Evolutionary conservation across 805 yeast genomes (phyloP).

Genomic region (Ogataea allantospora): DNA sequence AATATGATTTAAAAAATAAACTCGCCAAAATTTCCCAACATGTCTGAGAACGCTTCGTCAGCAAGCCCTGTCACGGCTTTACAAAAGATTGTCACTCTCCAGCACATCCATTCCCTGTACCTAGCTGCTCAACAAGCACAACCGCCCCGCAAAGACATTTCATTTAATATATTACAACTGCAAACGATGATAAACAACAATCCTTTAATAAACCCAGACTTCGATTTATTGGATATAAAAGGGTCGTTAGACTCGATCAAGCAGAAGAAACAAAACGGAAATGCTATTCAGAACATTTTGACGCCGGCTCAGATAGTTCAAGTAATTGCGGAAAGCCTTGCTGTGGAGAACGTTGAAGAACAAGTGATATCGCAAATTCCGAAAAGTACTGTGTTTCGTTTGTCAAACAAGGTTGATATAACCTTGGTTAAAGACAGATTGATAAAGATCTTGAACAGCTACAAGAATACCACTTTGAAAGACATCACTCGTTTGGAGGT

Average conservation of each 20-base stretch:
- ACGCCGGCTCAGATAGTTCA: constrained; percentile 37
- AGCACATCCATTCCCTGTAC: constrained; percentile 36
- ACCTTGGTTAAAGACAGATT: constrained; percentile 34
- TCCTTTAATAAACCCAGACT: constrained; percentile 36
- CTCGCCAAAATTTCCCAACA: constrained; percentile 1
- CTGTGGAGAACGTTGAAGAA: constrained; percentile 30
- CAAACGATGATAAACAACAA: constrained; percentile 37
- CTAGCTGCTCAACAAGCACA: constrained; percentile 34
- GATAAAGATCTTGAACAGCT: constrained; percentile 33
- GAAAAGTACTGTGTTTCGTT: constrained; percentile 33
- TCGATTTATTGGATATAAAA: constrained; percentile 33
- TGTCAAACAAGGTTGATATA: constrained; percentile 32
- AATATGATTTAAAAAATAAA: neutral
- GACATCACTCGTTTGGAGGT: constrained; percentile 41
- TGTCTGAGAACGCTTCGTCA: constrained; percentile 6
- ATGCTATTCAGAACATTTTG: constrained; percentile 22
- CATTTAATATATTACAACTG: constrained; percentile 36
- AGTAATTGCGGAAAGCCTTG: constrained; percentile 35
- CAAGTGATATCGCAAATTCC: constrained; percentile 34
- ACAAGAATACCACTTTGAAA: constrained; percentile 32
- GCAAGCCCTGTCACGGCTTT: constrained; percentile 31
- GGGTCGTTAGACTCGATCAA: constrained; percentile 27
- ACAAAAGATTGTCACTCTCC: constrained; percentile 37
- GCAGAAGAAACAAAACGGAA: constrained; percentile 22
- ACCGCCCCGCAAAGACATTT: constrained; percentile 34